Evolutionary conservation across 805 yeast species (phyloP), one percentile per base, ranked within the genome.

Genomic region (Wickerhamiella lipophila): DNA sequence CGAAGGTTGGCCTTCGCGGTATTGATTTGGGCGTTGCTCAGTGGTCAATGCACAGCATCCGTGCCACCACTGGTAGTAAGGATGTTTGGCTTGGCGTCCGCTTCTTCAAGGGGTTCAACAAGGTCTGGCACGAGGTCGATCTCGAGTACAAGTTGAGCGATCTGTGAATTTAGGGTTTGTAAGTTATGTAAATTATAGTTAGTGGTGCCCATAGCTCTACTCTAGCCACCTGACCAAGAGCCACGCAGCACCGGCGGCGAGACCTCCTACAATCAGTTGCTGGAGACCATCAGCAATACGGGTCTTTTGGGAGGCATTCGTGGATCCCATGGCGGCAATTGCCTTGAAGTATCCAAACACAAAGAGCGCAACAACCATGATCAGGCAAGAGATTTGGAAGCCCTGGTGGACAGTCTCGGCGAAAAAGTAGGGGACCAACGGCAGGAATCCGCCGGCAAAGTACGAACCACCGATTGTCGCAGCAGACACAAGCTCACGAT

Each of bases 211-310:
- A 23, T 5, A 8, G n/a, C 12, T 6, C 15, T 32, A 26, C 8
- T 42, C 46, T 2, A 42, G 16, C 16, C 29, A 30, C 62, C 79
- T 81, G 26, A 89, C 97, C 62, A 88, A 74, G 41, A 77, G 77
- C 95, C 95, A 89, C 11, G 98, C 98, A 19, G 94, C 83, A 3
- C 95, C 94, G 3, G 98, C 97, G 19, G 98, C 97, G 30, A 83
- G 69, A 15, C 96, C 94, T 34, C 98, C 98, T 45, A 85, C 88
- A 13, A 82, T 66, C 48, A 86, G 79, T 96, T 89, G 89, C 67
- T 86, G 94, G 18, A 81, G 50, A 40, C 96, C 97, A 64, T 88
- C 95, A 46, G 71, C 67, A 2, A 81, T 66, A 42, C 65, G 62
- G 49, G 53, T 49, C 30, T 42, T 46, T 25, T 50, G 56, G 11